phyloP scores from a whole-genome alignment of 345 rosid genomes.

The Durio zibethinus region DNA sequence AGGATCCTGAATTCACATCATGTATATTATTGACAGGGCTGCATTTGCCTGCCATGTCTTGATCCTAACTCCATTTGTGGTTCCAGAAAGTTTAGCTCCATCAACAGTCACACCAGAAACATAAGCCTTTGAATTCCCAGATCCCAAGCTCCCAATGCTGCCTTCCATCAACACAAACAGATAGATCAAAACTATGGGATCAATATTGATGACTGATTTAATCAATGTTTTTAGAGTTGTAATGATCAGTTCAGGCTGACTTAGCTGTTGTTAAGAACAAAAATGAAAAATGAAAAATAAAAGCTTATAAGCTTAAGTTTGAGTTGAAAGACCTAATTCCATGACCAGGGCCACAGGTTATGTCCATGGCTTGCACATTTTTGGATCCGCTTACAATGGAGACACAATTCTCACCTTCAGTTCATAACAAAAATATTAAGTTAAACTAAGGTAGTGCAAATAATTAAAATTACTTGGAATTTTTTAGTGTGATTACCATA shows the following conservation, averaged over 20 bases:
- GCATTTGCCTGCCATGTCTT: constrained; percentile 85
- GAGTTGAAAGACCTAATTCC: constrained; percentile 51
- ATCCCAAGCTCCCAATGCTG: constrained; percentile 86
- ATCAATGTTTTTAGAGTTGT: not conserved
- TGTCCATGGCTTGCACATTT: constrained; percentile 41
- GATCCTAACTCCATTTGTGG: constrained; percentile 80
- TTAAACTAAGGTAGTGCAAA: not conserved
- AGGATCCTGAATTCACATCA: not conserved
- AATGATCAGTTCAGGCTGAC: not conserved
- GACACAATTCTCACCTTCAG: constrained; percentile 81
- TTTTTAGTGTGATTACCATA: not conserved
- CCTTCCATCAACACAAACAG: not conserved
- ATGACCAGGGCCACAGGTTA: constrained; percentile 72
- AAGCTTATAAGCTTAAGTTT: not conserved
- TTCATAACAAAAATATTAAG: not conserved
- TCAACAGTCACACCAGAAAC: constrained; percentile 66
- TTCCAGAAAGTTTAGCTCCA: constrained; percentile 60
- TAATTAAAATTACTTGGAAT: not conserved
- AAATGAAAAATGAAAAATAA: not conserved
- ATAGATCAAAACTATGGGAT: not conserved
- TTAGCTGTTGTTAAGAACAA: not conserved
- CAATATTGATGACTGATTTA: too few species aligned
- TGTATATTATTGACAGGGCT: not conserved
- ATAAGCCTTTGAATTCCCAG: constrained; percentile 41
- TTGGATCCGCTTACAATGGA: constrained; percentile 56